phyloP scores from a whole-genome alignment of 768 basidiomycete species.

The Pisolithus orientalis region DNA sequence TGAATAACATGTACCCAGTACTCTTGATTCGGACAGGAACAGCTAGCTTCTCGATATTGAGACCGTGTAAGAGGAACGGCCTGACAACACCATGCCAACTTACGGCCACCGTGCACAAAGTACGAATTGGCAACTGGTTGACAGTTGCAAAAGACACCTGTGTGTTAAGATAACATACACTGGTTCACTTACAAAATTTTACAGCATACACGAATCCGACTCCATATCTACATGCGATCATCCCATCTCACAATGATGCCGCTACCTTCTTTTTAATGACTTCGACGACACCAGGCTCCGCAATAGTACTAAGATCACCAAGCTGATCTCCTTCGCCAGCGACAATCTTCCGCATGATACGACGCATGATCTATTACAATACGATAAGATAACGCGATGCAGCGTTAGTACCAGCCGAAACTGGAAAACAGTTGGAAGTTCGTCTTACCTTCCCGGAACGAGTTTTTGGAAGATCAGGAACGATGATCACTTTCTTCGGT shows the following conservation, averaged over 20 bases:
- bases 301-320: constrained; percentile 90
- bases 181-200: no score
- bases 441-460: constrained; percentile 73
- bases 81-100: no score
- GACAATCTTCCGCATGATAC: constrained; percentile 95
- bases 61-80: no score
- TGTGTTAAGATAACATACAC: no score
- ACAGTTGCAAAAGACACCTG: no score
- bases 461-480: constrained; percentile 87
- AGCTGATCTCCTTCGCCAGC: constrained; percentile 92
- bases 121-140: no score
- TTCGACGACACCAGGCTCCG: constrained; percentile 84
- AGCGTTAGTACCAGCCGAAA: background rate
- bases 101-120: no score
- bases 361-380: constrained; percentile 71
- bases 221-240: background rate
- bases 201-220: no score
- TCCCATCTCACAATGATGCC: constrained; percentile 13
- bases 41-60: no score
- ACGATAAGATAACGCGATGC: background rate
- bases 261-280: constrained; percentile 75
- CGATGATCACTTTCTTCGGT: constrained; percentile 87
- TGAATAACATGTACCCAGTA: no score
- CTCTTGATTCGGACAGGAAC: no score
- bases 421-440: background rate